Base-by-base conservation (phyloP, 305 asterid species). In the Fraxinus baroniana region DNA sequence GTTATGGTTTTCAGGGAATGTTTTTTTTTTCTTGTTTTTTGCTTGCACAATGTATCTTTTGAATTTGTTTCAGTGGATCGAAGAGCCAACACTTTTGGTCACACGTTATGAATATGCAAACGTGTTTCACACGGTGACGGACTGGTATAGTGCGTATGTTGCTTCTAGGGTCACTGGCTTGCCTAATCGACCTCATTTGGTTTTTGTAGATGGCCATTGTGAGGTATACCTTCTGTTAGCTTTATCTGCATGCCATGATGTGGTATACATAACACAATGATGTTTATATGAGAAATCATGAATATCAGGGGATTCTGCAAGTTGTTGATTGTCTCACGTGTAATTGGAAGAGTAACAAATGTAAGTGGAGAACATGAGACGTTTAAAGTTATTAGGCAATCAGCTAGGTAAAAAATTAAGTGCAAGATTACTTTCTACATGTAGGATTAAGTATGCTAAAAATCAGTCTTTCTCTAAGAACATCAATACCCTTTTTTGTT, bases 71-170 rank as follows among this genome's bases (percentile, higher is more conserved):
- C 94, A 97, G 99, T 97, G 99, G 98, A 85, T 97, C 79, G 98
- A 97, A 85, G 98, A 97, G 87, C 99, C 99, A 22, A 83, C 94
- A 24, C 88, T 97, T 86, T 86, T 94, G 72, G 91, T 94, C 26
- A 97, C 98, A 18, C 97, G 99, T 17, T 97, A 92, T 32, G 99
- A 97, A 85, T 97, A 97, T 78, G 99, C 99, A 66, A 97, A 97
- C 87, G 44, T 97, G 86, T 97, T 94, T 86, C 99, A 97, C 92
- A 97, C 99, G 17, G 80, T 93, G 77, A 97, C 99, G 12, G 99
- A 97, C 85, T 97, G 98, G 98, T 97, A 97, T 84, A 97, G 98
- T 80, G 90, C 98, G 17, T 94, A 97, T 35, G 93, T 89, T 60
- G 89, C 99, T 77, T 92, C 99, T 28, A 86, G 97, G 83, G 99